A percentile compares a stretch with the other conserved stretches of the same genome.
These are phyloP conservation scores for Aleurites moluccanus DNA, from an alignment of 441 rosid genomes.

Conservation along the genomic window DNA sequence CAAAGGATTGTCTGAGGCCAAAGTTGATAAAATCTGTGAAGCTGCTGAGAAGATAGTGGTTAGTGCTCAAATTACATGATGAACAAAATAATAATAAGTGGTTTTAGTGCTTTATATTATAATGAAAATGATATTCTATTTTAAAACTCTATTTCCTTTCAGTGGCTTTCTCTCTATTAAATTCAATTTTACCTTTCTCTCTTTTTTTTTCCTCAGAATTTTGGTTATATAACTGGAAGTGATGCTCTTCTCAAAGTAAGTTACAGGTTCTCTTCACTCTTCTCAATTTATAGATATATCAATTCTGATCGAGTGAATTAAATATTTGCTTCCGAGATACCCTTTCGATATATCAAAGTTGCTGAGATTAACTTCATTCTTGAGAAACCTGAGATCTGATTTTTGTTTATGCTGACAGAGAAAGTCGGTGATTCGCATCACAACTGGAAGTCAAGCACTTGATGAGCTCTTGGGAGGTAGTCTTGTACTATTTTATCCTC, in stretches of 20 bases:
- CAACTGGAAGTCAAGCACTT: slow-evolving; percentile 93
- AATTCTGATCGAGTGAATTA: background rate
- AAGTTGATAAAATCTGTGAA: slow-evolving; percentile 97
- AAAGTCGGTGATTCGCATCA: slow-evolving; percentile 68
- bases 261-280: slow-evolving; percentile 11
- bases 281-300: background rate
- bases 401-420: slow-evolving; percentile 45
- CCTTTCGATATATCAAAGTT: background rate
- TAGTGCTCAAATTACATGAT: slow-evolving; percentile 21
- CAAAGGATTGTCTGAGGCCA: slow-evolving; percentile 93
- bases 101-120: background rate
- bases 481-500: slow-evolving; percentile 2
- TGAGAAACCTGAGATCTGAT: slow-evolving; percentile 4
- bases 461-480: slow-evolving; percentile 84
- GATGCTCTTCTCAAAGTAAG: slow-evolving; percentile 87
- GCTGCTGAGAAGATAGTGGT: slow-evolving; percentile 98
- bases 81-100: background rate
- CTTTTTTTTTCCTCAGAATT: slow-evolving; percentile 48
- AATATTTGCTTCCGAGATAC: background rate
- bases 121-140: background rate
- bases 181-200: background rate
- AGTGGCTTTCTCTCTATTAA: slow-evolving; percentile 8
- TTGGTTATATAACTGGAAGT: slow-evolving; percentile 75
- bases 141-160: background rate
- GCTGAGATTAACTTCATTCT: background rate